phyloP scores from a whole-genome alignment of 306 rosid species.

The Rubus idaeus region DNA sequence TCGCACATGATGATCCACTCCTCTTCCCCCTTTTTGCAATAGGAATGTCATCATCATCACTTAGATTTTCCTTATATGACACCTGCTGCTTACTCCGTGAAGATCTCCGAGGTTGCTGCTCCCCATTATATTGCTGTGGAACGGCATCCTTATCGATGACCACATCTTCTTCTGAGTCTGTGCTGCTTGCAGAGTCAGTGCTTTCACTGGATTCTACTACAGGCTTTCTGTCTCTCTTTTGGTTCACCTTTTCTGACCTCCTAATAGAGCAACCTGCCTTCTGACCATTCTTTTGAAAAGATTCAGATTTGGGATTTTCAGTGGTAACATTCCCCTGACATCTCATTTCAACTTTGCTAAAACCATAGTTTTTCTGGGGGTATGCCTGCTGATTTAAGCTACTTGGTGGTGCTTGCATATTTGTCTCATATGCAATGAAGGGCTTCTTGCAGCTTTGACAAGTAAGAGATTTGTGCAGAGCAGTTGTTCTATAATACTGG shows the following conservation, averaged over 20 bases:
- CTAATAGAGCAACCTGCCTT: slow-evolving; percentile 27
- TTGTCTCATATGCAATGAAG: slow-evolving; percentile 62
- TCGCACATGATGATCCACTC: slow-evolving; percentile 35
- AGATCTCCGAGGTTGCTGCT: slow-evolving; percentile 66
- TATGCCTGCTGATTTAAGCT: slow-evolving; percentile 47
- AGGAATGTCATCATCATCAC: slow-evolving; percentile 42
- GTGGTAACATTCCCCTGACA: slow-evolving; percentile 37
- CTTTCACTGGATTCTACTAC: slow-evolving; percentile 61
- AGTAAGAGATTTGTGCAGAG: slow-evolving; percentile 55
- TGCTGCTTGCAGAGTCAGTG: slow-evolving; percentile 42
- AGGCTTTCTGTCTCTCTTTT: slow-evolving; percentile 55
- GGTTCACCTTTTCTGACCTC: slow-evolving; percentile 41
- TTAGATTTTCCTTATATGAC: slow-evolving; percentile 67
- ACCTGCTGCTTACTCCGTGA: slow-evolving; percentile 63
- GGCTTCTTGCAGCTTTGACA: slow-evolving; percentile 65
- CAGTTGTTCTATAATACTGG: slow-evolving; percentile 50
- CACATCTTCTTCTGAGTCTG: slow-evolving; percentile 58
- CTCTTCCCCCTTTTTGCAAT: slow-evolving; percentile 43
- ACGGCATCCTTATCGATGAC: slow-evolving; percentile 34
- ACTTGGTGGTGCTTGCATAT: slow-evolving; percentile 31
- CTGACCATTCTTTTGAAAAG: slow-evolving; percentile 28
- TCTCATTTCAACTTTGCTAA: slow-evolving; percentile 44
- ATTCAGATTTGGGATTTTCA: slow-evolving; percentile 26
- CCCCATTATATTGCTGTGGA: slow-evolving; percentile 16
- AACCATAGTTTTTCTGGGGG: slow-evolving; percentile 41